phyloP scores from a whole-genome alignment of 768 basidiomycete species.

The Mycena pura region DNA sequence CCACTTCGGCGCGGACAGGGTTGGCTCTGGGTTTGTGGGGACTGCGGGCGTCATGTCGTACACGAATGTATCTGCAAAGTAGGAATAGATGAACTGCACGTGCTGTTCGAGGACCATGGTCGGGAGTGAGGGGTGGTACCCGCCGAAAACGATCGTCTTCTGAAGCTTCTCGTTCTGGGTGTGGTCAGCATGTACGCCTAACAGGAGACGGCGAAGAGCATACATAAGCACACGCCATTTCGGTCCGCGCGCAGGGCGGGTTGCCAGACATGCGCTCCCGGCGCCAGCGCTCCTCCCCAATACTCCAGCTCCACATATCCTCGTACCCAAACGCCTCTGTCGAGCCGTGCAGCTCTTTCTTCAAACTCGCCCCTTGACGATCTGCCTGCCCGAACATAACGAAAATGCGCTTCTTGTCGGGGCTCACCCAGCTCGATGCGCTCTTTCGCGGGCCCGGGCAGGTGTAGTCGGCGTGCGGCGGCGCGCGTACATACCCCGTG shows the following conservation, averaged over 20 bases:
- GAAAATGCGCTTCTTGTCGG: conserved; percentile 37
- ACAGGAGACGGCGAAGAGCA: conserved; percentile 1
- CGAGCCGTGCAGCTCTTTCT: conserved; percentile 32
- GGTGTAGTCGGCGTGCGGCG: conserved; percentile 20
- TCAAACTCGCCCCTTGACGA: conserved; percentile 34
- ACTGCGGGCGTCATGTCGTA: conserved; percentile 25
- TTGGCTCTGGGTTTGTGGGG: not conserved
- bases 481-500: conserved; percentile 28
- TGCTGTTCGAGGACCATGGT: conserved; percentile 17
- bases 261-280: conserved; percentile 40
- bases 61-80: conserved; percentile 51
- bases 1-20: conserved; percentile 32
- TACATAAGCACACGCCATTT: conserved; percentile 38
- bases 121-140: conserved; percentile 41
- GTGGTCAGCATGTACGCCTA: not conserved
- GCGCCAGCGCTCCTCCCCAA: conserved; percentile 35
- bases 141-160: conserved; percentile 46
- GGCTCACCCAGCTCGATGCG: conserved; percentile 43
- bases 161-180: conserved; percentile 29
- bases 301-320: conserved; percentile 42
- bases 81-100: conserved; percentile 39
- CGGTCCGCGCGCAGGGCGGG: conserved; percentile 38
- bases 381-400: conserved; percentile 45
- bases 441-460: conserved; percentile 43
- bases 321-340: conserved; percentile 23